Base-by-base conservation (phyloP, 106 monocot genomes). In the Dendrobium nobile region DNA sequence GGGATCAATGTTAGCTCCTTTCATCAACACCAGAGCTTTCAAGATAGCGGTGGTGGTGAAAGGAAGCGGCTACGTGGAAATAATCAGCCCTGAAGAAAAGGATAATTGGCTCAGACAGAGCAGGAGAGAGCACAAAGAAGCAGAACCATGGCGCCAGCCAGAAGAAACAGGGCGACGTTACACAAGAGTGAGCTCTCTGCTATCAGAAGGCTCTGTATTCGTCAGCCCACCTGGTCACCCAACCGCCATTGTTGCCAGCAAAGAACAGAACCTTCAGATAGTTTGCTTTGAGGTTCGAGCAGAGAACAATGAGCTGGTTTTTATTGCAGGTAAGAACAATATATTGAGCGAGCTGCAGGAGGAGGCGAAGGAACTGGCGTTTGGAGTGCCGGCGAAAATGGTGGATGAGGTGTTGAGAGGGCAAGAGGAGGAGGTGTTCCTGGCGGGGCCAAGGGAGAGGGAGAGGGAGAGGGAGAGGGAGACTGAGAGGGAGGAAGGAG, bases 1-100 rank as follows among this genome's bases (percentile, higher is more conserved):
- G 89, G 85, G 93, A 22, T 91, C 96, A 3, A 91, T 96, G 93
- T 58, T 85, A 59, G 87, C 83, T 3, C 89, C 90, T 6, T 73
- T 55, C 77, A 91, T 88, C 90, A 93, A 88, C 84, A 79, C 93
- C 0, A 81, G 75, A 37, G 54, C 91, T 3, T 84, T 82, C 27
- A 93, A 88, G 88, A 40, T 95, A 8, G 82, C 82, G 1, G 9
- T 91, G 9, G 88, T 95, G 10, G 75, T 84, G 26, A n/a, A 72
- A 33, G 96, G 93, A 6, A 59, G 58, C 2, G 93, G 93, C 1
- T 84, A 79, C 75, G 28, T 90, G 11, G 96, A 96, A 78, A 96
- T 91, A 79, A 91, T 82, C 0, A 86, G 86, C 58, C 93, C 96
- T 13, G 26, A 31, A 44, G 70, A 37, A 27, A 77, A 80, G 67